Percentiles rank a stretch among this genome's conserved stretches.
Conservation (phyloP, 2,329 filamentous ascomycete species). For the Neurospora sp. region DNA sequence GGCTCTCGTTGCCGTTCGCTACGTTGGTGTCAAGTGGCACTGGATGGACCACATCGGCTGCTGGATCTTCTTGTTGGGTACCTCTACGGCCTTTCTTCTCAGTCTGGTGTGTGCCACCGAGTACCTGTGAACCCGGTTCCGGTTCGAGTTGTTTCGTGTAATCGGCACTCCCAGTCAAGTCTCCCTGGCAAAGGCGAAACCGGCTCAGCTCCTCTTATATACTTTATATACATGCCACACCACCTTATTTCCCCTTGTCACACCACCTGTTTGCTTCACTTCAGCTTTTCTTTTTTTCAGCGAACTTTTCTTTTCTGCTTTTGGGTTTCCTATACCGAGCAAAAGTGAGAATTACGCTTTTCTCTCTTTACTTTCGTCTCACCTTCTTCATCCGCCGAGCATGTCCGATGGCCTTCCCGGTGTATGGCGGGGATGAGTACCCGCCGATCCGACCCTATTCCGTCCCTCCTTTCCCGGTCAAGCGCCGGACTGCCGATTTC, state of each 20-base stretch:
- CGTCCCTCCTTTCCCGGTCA: constrained; percentile 9
- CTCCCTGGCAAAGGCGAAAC: background rate
- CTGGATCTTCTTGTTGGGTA: background rate
- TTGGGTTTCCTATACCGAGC: background rate
- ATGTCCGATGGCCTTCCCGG: constrained; percentile 21
- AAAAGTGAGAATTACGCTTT: background rate
- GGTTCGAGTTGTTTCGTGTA: background rate
- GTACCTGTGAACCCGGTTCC: background rate
- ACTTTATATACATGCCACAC: background rate
- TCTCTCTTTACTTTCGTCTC: background rate
- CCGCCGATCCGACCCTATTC: constrained; percentile 11
- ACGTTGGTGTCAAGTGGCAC: background rate
- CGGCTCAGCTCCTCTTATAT: background rate
- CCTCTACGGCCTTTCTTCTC: background rate
- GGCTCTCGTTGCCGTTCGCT: background rate
- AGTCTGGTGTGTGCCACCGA: background rate
- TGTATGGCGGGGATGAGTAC: constrained; percentile 16
- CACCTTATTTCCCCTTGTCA: background rate
- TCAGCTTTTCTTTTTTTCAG: background rate
- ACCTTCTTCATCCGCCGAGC: constrained; percentile 7
- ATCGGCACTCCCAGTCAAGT: background rate
- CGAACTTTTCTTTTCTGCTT: background rate
- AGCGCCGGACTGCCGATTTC: constrained; percentile 13
- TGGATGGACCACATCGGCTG: background rate
- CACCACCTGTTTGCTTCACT: background rate